Conservation (phyloP, 257 asterid genomes). For the Jaltomata sinuosa region DNA sequence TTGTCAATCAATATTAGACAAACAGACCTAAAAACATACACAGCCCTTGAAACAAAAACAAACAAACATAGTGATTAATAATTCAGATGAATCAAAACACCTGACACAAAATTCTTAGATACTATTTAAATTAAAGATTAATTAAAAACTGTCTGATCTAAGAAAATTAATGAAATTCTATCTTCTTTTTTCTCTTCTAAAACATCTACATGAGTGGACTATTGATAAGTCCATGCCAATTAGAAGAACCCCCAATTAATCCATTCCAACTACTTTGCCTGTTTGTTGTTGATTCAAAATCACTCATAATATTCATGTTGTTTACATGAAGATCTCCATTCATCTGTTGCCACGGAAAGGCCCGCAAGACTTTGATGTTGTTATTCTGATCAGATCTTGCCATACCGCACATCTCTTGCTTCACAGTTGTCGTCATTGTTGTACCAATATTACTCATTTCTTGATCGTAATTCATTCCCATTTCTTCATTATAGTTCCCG, state of each 20-base stretch:
- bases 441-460: constrained; percentile 11
- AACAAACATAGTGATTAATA: constrained; percentile 11
- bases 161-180: constrained; percentile 10
- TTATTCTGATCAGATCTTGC: constrained; percentile 12
- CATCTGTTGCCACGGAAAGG: constrained; percentile 59
- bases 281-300: constrained; percentile 26
- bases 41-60: neutral
- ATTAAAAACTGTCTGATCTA: neutral
- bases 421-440: constrained; percentile 33
- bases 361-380: constrained; percentile 43
- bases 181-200: neutral
- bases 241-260: constrained; percentile 18
- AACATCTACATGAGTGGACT: constrained; percentile 56
- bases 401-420: constrained; percentile 45
- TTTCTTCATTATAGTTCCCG: constrained; percentile 25
- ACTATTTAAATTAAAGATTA: constrained; percentile 3
- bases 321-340: constrained; percentile 9
- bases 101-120: neutral
- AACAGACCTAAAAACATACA: constrained; percentile 3
- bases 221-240: constrained; percentile 59
- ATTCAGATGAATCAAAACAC: constrained; percentile 10
- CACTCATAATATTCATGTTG: constrained; percentile 21
- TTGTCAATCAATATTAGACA: constrained; percentile 4
- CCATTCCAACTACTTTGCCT: constrained; percentile 49
- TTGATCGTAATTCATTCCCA: constrained; percentile 35